Conservation (phyloP, 2,329 filamentous ascomycete genomes). For the Fusarium verrucosum region DNA sequence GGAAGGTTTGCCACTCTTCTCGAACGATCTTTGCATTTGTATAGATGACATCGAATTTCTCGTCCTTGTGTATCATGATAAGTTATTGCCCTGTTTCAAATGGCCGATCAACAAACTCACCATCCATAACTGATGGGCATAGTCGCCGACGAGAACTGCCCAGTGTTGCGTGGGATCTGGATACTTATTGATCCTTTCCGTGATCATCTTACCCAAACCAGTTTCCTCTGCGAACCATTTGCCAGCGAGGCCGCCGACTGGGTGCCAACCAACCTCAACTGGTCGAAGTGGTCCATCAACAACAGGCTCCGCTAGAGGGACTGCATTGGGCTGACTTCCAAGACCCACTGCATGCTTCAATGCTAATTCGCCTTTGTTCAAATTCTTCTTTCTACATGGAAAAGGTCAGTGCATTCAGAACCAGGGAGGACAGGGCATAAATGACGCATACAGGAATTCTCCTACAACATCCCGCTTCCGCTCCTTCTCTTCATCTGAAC, state of each 20-base stretch:
- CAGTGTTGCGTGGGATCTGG: slow-evolving; percentile 70
- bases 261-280: slow-evolving; percentile 67
- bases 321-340: slow-evolving; percentile 46
- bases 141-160: slow-evolving; percentile 66
- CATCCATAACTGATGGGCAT: slow-evolving; percentile 68
- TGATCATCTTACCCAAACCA: slow-evolving; percentile 64
- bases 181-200: slow-evolving; percentile 62
- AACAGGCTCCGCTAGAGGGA: slow-evolving; percentile 44
- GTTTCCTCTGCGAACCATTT: slow-evolving; percentile 68
- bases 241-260: slow-evolving; percentile 63
- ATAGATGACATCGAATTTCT: slow-evolving; percentile 65
- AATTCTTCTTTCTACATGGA: slow-evolving; percentile 43
- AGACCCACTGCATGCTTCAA: slow-evolving; percentile 50
- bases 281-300: slow-evolving; percentile 46
- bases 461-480: slow-evolving; percentile 47
- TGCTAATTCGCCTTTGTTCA: slow-evolving; percentile 49
- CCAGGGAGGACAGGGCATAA: neutral
- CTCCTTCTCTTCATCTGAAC: slow-evolving; percentile 34
- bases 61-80: slow-evolving; percentile 52
- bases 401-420: slow-evolving; percentile 4
- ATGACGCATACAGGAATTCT: slow-evolving; percentile 48
- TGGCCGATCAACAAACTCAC: slow-evolving; percentile 43
- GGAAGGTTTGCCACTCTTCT: slow-evolving; percentile 61
- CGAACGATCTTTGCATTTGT: slow-evolving; percentile 59
- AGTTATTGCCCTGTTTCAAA: accelerated